These are phyloP conservation scores for Fusarium subtropicale DNA, from an alignment of 2,329 filamentous ascomycete genomes.

Conservation along the genomic window DNA sequence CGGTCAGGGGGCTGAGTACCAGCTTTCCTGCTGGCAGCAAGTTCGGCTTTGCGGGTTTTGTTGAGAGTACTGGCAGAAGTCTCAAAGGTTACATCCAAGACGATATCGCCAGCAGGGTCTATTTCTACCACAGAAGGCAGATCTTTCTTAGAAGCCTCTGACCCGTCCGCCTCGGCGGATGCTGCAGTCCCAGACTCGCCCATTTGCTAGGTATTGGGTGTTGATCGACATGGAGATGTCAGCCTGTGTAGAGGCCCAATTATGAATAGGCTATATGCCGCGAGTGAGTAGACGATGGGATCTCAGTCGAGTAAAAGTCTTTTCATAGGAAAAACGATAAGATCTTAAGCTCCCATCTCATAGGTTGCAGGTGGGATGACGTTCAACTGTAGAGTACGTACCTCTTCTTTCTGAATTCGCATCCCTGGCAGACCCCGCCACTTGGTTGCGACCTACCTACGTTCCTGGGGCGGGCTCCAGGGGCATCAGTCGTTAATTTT, in stretches of 20 bases:
- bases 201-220: constrained; percentile 42
- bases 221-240: constrained; percentile 45
- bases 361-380: constrained; percentile 29
- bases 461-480: background rate
- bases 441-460: constrained; percentile 7
- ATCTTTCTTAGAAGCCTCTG: constrained; percentile 45
- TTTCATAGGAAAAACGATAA: constrained; percentile 26
- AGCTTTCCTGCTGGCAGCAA: constrained; percentile 49
- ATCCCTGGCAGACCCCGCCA: constrained; percentile 13
- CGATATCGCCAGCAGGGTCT: constrained; percentile 68
- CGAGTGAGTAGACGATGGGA: constrained; percentile 8
- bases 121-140: constrained; percentile 61
- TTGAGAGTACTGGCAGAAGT: constrained; percentile 65
- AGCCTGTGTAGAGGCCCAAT: constrained; percentile 24
- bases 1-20: constrained; percentile 43
- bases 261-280: constrained; percentile 11
- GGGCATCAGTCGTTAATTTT: constrained; percentile 29
- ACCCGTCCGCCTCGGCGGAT: constrained; percentile 48
- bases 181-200: constrained; percentile 50
- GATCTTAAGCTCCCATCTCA: constrained; percentile 17
- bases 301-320: constrained; percentile 18
- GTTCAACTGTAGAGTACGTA: constrained; percentile 27
- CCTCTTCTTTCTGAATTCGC: background rate
- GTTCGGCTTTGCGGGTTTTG: constrained; percentile 56
- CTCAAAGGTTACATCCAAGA: constrained; percentile 75